Base-by-base conservation (phyloP, 2,329 filamentous ascomycete genomes). In the Cadophora malorum region DNA sequence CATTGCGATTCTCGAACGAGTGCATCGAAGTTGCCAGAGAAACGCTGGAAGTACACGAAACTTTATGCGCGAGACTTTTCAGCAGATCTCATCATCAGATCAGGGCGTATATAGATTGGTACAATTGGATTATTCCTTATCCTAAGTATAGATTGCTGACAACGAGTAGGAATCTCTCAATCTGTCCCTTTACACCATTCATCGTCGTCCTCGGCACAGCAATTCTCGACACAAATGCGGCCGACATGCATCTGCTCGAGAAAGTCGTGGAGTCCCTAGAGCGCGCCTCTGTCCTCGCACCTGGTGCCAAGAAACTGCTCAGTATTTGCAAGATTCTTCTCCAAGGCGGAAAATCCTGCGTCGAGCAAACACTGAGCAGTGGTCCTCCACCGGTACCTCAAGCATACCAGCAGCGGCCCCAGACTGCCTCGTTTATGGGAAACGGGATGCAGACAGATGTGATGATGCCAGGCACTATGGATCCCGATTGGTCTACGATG, bases 151-250 rank as follows among this genome's bases (percentile, higher is more conserved):
- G 14, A 28, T 0, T 38, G 23, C 45, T 63, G 21, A 53, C n/a
- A 2, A 25, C 23, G 9, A 7, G 2, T 21, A 66, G 67, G 67
- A 69, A 69, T 23, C 67, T 69, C 25, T 63, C 64, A 3, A 58
- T 69, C 4, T 66, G 63, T 14, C 67, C 67, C 3, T 69, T 69
- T 21, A 69, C 67, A 3, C 67, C 67, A 8, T 69, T 69, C 25
- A 69, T 69, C 7, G 67, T 64, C n/a, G 25, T 69, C 5, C 58
- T 69, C 2, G 67, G 67, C 6, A 66, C 67, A 5, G 63, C 63
- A 47, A 69, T 69, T n/a, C 53, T 69, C 14, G 64, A 66, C 33
- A 64, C 52, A 1, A 66, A 69, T 23, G 28, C 50, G 1, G 59
- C 55, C 14, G 67, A 69, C 41, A 63, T 69, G 63, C 31, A 63